Base-by-base conservation (phyloP, 768 basidiomycete species). In the Mycena epipterygia region DNA sequence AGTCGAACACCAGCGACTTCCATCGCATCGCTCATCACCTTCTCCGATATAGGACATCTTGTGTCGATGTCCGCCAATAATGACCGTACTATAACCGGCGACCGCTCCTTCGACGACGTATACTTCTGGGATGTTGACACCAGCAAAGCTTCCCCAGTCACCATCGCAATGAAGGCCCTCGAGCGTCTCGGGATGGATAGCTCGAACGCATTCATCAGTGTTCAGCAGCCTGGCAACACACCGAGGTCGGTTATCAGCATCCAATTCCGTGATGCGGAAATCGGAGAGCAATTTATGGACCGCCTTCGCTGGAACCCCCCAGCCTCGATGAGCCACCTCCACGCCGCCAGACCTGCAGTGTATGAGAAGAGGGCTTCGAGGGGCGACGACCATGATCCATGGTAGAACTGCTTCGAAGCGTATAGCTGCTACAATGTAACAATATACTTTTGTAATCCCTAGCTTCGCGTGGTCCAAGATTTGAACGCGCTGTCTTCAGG, bases 211-310 rank as follows among this genome's bases (percentile, higher is more conserved):
- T 41, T 55, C 29, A 46, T 53, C 29, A 55, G 51, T 35, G 52
- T 56, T 4, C 12, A 29, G 17, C 51, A 32, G 39, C 29, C 53
- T 1, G 27, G 21, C 17, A 39, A 51, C 37, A 29, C n/a, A 2
- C 51, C 51, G 19, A n/a, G 17, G 14, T 21, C 37, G 0, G 39
- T 61, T 4, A 44, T 68, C 48, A 68, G 66, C 57, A 48, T 68
- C 14, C 66, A 58, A 5, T 68, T 68, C 66, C 57, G 58, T 39
- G 5, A 12, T 1, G 11, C 44, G 1, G 33, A n/a, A 3, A 14
- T 32, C 7, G 58, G 29, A 3, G 33, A 59, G 17, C 13, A 5
- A 6, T 68, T 68, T 32, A 39, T 68, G 7, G 66, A 68, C 29
- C n/a, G 11, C 2, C 23, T 68, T 7, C 56, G 49, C 9, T 5